Evolutionary conservation across 2,329 filamentous ascomycete genomes (phyloP).

Genomic region (Colletotrichum incanum): DNA sequence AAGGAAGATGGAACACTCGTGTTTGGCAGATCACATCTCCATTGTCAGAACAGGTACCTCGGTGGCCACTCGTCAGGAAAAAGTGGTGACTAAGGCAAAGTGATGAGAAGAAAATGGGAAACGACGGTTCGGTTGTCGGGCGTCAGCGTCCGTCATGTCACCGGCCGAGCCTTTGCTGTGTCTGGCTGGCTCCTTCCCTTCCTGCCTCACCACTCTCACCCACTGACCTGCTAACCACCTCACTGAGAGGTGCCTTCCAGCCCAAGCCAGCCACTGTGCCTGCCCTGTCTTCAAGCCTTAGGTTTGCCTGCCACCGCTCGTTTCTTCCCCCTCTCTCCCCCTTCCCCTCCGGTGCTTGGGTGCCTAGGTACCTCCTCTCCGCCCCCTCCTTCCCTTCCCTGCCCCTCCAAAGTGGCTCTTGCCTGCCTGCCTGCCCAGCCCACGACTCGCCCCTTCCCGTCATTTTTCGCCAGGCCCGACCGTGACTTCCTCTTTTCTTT

Average conservation of each 20-base stretch:
- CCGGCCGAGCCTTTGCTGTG: not conserved
- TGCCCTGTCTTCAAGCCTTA: not conserved
- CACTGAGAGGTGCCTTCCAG: not conserved
- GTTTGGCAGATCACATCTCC: not conserved
- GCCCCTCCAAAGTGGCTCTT: conserved; percentile 13
- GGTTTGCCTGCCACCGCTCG: no score
- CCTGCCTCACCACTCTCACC: no score
- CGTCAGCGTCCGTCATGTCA: not conserved
- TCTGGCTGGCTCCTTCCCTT: no score
- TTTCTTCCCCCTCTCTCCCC: not conserved
- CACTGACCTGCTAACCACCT: no score
- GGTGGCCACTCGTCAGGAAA: not conserved
- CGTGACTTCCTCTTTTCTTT: conserved; percentile 39
- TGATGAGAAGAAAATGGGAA: not conserved
- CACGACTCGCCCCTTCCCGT: conserved; percentile 43
- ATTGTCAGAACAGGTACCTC: not conserved
- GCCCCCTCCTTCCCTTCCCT: conserved; percentile 8
- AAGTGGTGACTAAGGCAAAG: not conserved
- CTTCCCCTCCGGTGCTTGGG: not conserved
- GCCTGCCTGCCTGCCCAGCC: not conserved
- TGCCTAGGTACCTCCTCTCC: not conserved
- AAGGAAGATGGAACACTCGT: not conserved
- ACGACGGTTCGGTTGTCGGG: not conserved
- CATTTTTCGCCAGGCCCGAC: conserved; percentile 49
- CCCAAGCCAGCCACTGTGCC: not conserved